Evolutionary conservation across 352 stramenopile genomes (phyloP).

Genomic region (Globisporangium spinosum): DNA sequence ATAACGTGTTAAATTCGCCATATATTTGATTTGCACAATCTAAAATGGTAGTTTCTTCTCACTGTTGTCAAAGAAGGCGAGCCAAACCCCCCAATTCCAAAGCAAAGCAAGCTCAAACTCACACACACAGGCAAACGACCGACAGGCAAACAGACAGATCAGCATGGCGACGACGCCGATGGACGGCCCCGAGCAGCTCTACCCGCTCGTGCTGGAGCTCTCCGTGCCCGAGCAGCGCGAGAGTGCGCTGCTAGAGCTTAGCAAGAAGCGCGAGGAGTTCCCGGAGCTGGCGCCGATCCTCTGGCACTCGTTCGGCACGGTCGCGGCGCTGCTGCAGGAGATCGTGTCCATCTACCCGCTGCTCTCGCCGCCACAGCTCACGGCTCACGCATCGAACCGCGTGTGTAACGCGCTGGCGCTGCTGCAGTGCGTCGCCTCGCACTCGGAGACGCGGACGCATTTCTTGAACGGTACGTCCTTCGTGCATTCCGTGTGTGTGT

Average conservation of each 20-base stretch:
- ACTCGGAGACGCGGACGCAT: constrained; percentile 94
- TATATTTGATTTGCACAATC: neutral
- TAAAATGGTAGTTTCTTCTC: neutral
- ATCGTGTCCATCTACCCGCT: constrained; percentile 98
- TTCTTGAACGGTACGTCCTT: constrained; percentile 90
- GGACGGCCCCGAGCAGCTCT: constrained; percentile 69
- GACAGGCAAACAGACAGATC: neutral
- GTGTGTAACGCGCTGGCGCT: constrained; percentile 98
- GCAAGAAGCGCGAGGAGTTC: constrained; percentile 98
- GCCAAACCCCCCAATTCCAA: neutral
- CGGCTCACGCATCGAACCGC: constrained; percentile 95
- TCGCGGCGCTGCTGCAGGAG: constrained; percentile 96
- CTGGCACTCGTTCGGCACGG: constrained; percentile 97
- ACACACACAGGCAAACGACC: neutral
- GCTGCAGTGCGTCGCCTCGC: constrained; percentile 97
- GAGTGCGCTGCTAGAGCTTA: constrained; percentile 96
- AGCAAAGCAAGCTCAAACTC: neutral
- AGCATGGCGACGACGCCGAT: constrained; percentile 21
- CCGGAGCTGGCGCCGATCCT: constrained; percentile 96
- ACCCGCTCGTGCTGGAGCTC: constrained; percentile 92
- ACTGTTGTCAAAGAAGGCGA: neutral
- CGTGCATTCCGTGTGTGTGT: neutral
- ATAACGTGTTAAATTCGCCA: neutral
- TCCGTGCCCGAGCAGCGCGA: constrained; percentile 94
- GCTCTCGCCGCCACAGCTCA: constrained; percentile 95